Conservation (phyloP, 2,329 filamentous ascomycete genomes). For the Colletotrichum orbiculare region DNA sequence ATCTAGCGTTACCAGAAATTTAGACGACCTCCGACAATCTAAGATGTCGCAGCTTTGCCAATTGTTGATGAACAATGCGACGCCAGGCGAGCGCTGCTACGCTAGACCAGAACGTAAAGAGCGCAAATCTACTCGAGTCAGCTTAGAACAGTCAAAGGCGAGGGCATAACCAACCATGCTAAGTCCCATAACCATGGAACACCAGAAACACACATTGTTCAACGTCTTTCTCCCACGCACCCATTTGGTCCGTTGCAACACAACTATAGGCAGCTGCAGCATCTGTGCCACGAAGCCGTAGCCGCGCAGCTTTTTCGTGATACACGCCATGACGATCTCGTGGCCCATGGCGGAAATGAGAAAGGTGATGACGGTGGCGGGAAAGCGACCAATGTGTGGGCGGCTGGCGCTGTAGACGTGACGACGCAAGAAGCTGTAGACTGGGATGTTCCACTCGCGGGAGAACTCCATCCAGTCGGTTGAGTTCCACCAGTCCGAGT, state of each 20-base stretch:
- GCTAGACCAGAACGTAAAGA: conserved; percentile 62
- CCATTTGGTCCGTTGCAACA: conserved; percentile 84
- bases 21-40: no score
- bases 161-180: conserved; percentile 72
- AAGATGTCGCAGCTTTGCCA: not conserved
- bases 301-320: conserved; percentile 94
- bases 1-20: no score
- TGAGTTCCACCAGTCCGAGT: conserved; percentile 80
- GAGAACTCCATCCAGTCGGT: conserved; percentile 96
- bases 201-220: conserved; percentile 93
- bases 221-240: conserved; percentile 80
- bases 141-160: not conserved
- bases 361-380: conserved; percentile 91
- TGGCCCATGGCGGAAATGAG: conserved; percentile 89
- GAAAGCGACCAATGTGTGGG: conserved; percentile 77
- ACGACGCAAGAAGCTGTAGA: conserved; percentile 92
- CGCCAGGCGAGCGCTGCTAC: not conserved
- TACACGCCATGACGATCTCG: conserved; percentile 97
- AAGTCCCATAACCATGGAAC: conserved; percentile 87
- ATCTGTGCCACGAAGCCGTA: conserved; percentile 97
- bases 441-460: conserved; percentile 96
- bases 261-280: conserved; percentile 95
- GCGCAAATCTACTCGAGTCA: conserved; percentile 59
- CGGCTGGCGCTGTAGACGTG: conserved; percentile 92
- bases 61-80: not conserved